Evolutionary conservation across 495 filamentous ascomycete species (phyloP).

Genomic region (Alectoria sarmentosa): DNA sequence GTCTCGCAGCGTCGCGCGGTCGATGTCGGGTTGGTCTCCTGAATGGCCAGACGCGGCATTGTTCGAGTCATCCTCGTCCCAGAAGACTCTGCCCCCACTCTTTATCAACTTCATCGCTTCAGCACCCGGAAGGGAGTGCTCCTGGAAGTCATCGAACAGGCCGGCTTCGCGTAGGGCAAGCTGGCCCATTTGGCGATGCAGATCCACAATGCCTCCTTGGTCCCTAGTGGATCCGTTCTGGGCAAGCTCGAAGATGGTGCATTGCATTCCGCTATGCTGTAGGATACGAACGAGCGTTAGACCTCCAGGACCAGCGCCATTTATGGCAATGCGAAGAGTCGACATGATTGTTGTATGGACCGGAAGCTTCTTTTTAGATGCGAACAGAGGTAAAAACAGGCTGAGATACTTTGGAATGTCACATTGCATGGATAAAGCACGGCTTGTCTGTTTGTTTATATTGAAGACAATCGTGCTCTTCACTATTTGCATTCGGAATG

Average conservation of each 20-base stretch:
- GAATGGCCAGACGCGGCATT: slow-evolving; percentile 20
- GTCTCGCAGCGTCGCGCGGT: slow-evolving; percentile 27
- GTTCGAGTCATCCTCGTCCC: slow-evolving; percentile 26
- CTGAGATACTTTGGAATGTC: neutral
- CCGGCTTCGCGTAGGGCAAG: slow-evolving; percentile 44
- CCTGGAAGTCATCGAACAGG: slow-evolving; percentile 41
- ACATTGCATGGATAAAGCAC: neutral
- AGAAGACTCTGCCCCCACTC: slow-evolving; percentile 16
- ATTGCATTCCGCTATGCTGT: slow-evolving; percentile 24
- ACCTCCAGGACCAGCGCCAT: slow-evolving; percentile 51
- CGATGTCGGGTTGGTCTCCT: slow-evolving; percentile 33
- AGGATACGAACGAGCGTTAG: slow-evolving; percentile 50
- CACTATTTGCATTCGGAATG: neutral
- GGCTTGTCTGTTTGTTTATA: neutral
- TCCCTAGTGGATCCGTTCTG: slow-evolving; percentile 32
- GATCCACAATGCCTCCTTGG: slow-evolving; percentile 49
- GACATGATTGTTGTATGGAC: neutral
- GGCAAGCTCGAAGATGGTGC: slow-evolving; percentile 45
- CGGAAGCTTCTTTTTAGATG: neutral
- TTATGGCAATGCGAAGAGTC: slow-evolving; percentile 42
- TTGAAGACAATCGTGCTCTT: neutral
- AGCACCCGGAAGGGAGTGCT: slow-evolving; percentile 39
- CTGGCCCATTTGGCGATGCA: slow-evolving; percentile 45
- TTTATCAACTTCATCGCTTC: slow-evolving; percentile 32
- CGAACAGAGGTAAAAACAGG: neutral